Evolutionary conservation across 2,329 filamentous ascomycete genomes (phyloP).

Genomic region (Incumbomyces delicatus): DNA sequence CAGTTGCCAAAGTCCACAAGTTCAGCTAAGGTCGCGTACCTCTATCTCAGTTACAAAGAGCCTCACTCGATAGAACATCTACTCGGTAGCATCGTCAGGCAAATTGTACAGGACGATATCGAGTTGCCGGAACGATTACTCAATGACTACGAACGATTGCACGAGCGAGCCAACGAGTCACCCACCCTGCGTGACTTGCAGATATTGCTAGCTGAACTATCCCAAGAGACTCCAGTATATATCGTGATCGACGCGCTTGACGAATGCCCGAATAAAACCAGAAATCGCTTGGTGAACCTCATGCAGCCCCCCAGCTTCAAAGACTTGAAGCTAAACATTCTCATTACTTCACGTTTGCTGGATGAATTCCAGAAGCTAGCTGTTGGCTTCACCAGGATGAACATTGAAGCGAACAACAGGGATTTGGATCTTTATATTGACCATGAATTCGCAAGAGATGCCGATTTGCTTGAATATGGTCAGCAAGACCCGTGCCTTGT

Average conservation of each 20-base stretch:
- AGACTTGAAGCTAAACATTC: neutral
- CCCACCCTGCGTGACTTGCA: neutral
- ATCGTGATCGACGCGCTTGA: neutral
- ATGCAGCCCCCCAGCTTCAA: neutral
- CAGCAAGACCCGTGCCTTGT: neutral
- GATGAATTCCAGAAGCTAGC: neutral
- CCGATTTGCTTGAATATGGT: neutral
- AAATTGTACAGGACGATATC: neutral
- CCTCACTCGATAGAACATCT: neutral
- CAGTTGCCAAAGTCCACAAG: neutral
- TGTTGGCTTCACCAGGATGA: neutral
- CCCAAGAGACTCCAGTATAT: neutral
- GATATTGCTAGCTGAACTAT: neutral
- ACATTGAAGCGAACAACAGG: constrained; percentile 1
- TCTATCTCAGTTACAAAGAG: neutral
- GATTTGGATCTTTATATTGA: neutral
- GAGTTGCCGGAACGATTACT: neutral
- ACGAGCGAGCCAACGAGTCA: neutral
- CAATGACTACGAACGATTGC: neutral
- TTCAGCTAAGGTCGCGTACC: neutral
- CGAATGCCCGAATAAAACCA: neutral
- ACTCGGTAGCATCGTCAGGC: neutral
- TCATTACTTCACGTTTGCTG: neutral
- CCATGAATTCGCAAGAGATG: neutral
- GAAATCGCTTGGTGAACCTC: neutral